phyloP scores from a whole-genome alignment of 176 grass and related monocot species.

The Avena insularis region DNA sequence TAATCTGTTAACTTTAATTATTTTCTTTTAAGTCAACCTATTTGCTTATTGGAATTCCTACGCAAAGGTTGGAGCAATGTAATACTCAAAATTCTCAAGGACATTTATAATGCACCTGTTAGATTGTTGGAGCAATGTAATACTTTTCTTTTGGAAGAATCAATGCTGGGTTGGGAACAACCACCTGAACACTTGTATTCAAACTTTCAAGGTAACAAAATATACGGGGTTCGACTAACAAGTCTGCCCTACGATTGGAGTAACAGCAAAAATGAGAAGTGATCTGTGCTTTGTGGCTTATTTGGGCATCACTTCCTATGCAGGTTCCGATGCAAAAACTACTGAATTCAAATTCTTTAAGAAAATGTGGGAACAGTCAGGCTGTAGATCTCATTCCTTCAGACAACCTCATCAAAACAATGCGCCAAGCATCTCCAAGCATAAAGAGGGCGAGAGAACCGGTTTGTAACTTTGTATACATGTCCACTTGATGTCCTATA shows the following conservation, averaged over 20 bases:
- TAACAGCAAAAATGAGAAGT: neutral
- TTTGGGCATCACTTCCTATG: slow-evolving; percentile 47
- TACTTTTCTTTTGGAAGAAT: neutral
- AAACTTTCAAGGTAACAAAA: neutral
- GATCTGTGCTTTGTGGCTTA: slow-evolving; percentile 9
- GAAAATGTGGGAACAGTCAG: slow-evolving; percentile 63
- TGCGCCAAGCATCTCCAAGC: slow-evolving; percentile 41
- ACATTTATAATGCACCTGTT: slow-evolving; percentile 12
- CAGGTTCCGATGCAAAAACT: slow-evolving; percentile 62
- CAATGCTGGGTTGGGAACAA: slow-evolving; percentile 4
- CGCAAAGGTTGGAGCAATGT: neutral
- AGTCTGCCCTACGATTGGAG: neutral
- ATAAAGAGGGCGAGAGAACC: slow-evolving; percentile 18
- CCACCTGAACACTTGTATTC: neutral
- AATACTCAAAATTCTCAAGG: neutral
- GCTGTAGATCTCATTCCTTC: slow-evolving; percentile 40
- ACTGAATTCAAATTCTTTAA: slow-evolving; percentile 72
- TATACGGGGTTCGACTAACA: neutral
- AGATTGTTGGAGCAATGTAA: slow-evolving; percentile 14
- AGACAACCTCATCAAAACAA: slow-evolving; percentile 39
- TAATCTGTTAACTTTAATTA: neutral
- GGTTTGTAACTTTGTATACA: slow-evolving; percentile 19
- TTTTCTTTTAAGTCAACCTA: slow-evolving; percentile 23
- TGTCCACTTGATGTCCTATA: slow-evolving; percentile 3
- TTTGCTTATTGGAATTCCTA: slow-evolving; percentile 14